phyloP scores from a whole-genome alignment of 176 grass and related monocot species.

The Triticum dicoccoides region DNA sequence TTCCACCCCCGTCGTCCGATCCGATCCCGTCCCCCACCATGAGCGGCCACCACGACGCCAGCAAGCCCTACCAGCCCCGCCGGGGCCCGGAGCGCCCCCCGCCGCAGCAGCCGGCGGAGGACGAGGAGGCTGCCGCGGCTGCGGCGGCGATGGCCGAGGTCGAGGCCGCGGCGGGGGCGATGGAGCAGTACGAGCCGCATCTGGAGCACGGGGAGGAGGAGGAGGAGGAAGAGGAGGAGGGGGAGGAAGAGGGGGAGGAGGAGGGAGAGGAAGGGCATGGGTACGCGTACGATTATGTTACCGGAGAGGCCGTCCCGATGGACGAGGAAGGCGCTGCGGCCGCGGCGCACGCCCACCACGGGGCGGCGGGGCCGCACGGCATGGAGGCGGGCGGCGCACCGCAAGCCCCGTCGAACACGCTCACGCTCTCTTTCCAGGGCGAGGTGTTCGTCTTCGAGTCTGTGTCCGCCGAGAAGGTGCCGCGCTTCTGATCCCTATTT shows the following conservation, averaged over 20 bases:
- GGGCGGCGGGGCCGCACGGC: not conserved
- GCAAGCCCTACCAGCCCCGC: conserved; percentile 73
- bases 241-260: conserved; percentile 14
- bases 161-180: conserved; percentile 28
- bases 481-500: not conserved
- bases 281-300: conserved; percentile 21
- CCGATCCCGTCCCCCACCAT: conserved; percentile 49
- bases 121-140: conserved; percentile 8
- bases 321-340: conserved; percentile 48
- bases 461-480: conserved; percentile 92
- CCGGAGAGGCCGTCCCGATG: conserved; percentile 39
- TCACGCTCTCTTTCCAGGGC: conserved; percentile 90
- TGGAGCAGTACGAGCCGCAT: conserved; percentile 34
- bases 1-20: conserved; percentile 49
- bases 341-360: conserved; percentile 41
- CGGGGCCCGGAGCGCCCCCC: conserved; percentile 43
- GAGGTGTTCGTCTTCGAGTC: conserved; percentile 95
- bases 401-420: conserved; percentile 49
- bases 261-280: conserved; percentile 26
- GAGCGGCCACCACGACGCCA: conserved; percentile 64
- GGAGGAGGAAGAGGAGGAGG: conserved; percentile 31
- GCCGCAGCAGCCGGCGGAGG: conserved; percentile 5
- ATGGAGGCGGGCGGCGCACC: not conserved
- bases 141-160: conserved; percentile 21
- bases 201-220: conserved; percentile 29